Evolutionary conservation across 1,284 basidiomycete species (phyloP), one percentile per base, ranked within the genome.

Genomic region (Irpex sp.): DNA sequence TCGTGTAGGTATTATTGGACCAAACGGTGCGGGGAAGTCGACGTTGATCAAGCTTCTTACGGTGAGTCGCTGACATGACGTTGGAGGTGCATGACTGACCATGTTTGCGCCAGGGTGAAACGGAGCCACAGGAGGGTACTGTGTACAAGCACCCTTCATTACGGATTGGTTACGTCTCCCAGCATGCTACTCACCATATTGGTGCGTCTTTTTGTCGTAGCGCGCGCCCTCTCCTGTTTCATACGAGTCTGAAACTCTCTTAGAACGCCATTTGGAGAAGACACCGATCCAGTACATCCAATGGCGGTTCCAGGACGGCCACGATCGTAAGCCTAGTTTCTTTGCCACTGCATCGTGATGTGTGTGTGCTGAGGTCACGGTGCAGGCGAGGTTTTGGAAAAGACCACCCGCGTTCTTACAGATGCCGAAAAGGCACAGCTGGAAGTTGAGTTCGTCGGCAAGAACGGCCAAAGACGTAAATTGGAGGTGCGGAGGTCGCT

Each of bases 291-390:
- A 91, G 65, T 98, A 98, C 74, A 97, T 98, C 71, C 94, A 97
- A 78, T 99, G 97, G 97, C 92, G 97, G 71, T 99, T 96, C 87
- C 96, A 98, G 78, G 96, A 98, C 76, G 97, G 97, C 57, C 93
- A 97, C 77, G 97, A 99, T 82, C 92, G 96, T 89, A 83, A 68
- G 88, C 81, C 47, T 53, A 57, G 39, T 17, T 62, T 50, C 57
- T 64, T 67, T 39, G 26, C 58, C 49, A 13, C 60, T 54, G 65
- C 46, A n/a, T 33, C 36, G 51, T 7, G 53, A 47, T 59, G 21
- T 58, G 39, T 26, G 26, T 39, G 53, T 64, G 17, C 59, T 63
- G 19, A 66, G 57, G 62, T 50, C 67, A 46, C 65, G 60, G 58
- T 63, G 60, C 68, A 92, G 89, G 89, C 66, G 90, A 99, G 78